Conservation (phyloP, 2,329 filamentous ascomycete genomes). For the Thielaviopsis punctulata region DNA sequence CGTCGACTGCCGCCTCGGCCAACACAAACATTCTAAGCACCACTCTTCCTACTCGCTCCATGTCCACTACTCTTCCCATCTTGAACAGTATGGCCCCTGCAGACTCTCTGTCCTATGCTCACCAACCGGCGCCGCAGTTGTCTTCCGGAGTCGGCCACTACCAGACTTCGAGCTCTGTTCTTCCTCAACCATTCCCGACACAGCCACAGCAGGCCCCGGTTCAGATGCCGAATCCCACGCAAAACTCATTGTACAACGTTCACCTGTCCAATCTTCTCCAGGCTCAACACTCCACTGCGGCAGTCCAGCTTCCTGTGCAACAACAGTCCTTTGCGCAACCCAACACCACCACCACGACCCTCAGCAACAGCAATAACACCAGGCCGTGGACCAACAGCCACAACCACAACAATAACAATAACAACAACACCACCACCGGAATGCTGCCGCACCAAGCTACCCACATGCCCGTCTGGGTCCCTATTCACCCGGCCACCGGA, state of each 20-base stretch:
- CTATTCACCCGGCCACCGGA: slow-evolving; percentile 7
- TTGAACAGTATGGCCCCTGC: background rate
- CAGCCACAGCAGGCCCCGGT: background rate
- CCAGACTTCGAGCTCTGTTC: background rate
- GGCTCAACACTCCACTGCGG: background rate
- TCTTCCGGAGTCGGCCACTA: slow-evolving; percentile 1
- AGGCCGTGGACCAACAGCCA: too few relatives aligned
- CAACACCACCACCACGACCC: background rate
- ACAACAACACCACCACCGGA: background rate
- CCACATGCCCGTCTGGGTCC: slow-evolving; percentile 10
- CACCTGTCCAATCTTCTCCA: background rate
- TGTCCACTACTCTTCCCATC: slow-evolving; percentile 4
- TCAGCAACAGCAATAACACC: background rate
- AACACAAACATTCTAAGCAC: background rate
- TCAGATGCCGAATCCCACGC: background rate
- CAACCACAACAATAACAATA: background rate
- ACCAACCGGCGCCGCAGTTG: background rate
- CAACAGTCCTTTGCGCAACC: background rate
- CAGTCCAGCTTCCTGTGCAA: slow-evolving; percentile 1
- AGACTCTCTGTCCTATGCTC: background rate
- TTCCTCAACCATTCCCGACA: slow-evolving; percentile 1
- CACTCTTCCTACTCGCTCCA: background rate
- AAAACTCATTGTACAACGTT: background rate
- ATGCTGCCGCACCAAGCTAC: slow-evolving; percentile 1
- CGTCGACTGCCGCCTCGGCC: background rate